A percentile compares a stretch with the other conserved stretches of the same genome.
These are phyloP conservation scores for Aspergillus brasiliensis DNA, from an alignment of 2,329 filamentous ascomycete species.

Conservation along the genomic window DNA sequence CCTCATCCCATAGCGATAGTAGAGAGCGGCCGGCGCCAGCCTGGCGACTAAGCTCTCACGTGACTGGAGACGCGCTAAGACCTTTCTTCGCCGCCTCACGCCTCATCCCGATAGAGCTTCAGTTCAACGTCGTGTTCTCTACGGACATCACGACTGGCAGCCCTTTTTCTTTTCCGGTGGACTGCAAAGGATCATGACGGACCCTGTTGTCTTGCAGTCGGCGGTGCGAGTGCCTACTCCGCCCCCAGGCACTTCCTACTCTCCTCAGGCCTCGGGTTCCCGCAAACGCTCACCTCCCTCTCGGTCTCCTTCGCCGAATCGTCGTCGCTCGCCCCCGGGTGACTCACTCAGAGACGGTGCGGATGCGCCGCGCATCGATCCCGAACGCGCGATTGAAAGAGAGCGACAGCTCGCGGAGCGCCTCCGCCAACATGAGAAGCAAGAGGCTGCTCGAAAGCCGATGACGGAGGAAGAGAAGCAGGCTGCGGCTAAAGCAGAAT, in stretches of 20 bases:
- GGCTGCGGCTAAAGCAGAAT: slow-evolving; percentile 85
- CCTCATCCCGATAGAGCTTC: slow-evolving; percentile 14
- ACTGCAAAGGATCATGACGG: slow-evolving; percentile 40
- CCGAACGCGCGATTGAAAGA: slow-evolving; percentile 52
- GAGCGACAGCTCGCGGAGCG: slow-evolving; percentile 56
- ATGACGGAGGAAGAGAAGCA: slow-evolving; percentile 80
- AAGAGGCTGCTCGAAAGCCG: slow-evolving; percentile 53
- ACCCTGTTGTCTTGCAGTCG: slow-evolving; percentile 53
- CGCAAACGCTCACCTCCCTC: slow-evolving; percentile 61
- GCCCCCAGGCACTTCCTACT: slow-evolving; percentile 51
- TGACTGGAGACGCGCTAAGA: slow-evolving; percentile 22
- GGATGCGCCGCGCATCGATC: slow-evolving; percentile 53
- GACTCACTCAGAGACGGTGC: slow-evolving; percentile 35
- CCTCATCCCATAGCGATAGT: slow-evolving; percentile 3
- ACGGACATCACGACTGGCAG: slow-evolving; percentile 14
- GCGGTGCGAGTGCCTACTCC: slow-evolving; percentile 63
- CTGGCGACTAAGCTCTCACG: slow-evolving; percentile 24
- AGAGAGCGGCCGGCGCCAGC: slow-evolving; percentile 15
- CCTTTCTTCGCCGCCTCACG: slow-evolving; percentile 26
- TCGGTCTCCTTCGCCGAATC: slow-evolving; percentile 55
- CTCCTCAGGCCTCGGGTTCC: slow-evolving; percentile 51
- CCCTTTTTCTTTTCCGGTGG: slow-evolving; percentile 11
- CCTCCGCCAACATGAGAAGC: slow-evolving; percentile 54
- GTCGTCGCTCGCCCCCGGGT: slow-evolving; percentile 51
- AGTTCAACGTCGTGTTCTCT: slow-evolving; percentile 11